A percentile compares a stretch with the other conserved stretches of the same genome.
Conservation (phyloP, 495 filamentous ascomycete genomes). For the Glarea lozoyensis region DNA sequence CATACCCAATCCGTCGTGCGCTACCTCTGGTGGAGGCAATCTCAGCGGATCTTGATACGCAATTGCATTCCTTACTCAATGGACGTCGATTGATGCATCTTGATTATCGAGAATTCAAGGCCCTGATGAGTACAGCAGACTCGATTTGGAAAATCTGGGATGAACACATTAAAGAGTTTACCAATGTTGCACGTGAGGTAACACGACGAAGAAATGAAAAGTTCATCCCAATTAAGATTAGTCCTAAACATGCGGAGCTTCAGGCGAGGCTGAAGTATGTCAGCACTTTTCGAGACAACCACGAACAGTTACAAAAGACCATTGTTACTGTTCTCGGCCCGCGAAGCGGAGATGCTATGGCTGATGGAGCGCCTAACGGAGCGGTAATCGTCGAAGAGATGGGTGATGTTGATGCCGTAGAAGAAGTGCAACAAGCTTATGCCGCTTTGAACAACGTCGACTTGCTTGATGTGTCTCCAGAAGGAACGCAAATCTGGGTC, state of each 20-base stretch:
- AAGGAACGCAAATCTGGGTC: constrained; percentile 85
- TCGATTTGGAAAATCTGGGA: constrained; percentile 90
- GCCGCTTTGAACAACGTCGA: constrained; percentile 89
- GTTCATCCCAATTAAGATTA: constrained; percentile 96
- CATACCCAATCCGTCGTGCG: constrained; percentile 86
- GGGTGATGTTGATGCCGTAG: constrained; percentile 95
- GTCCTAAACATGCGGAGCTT: constrained; percentile 71
- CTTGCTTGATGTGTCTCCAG: constrained; percentile 79
- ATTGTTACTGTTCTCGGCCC: constrained; percentile 90
- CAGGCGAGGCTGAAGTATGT: constrained; percentile 90
- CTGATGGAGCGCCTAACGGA: constrained; percentile 43
- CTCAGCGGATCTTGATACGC: constrained; percentile 80
- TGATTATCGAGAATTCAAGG: constrained; percentile 82
- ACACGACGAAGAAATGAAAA: constrained; percentile 86
- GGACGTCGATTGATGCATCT: constrained; percentile 85
- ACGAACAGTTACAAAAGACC: constrained; percentile 92
- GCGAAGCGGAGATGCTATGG: constrained; percentile 42
- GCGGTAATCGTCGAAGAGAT: constrained; percentile 80
- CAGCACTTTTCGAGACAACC: constrained; percentile 84
- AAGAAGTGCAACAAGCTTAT: constrained; percentile 92
- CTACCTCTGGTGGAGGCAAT: constrained; percentile 97
- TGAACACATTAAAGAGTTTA: constrained; percentile 93
- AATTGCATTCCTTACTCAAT: constrained; percentile 75
- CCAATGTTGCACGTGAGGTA: constrained; percentile 89
- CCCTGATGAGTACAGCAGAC: constrained; percentile 72